Evolutionary conservation across 169 alveolate species (phyloP).

Genomic region (Neospora caninum): DNA sequence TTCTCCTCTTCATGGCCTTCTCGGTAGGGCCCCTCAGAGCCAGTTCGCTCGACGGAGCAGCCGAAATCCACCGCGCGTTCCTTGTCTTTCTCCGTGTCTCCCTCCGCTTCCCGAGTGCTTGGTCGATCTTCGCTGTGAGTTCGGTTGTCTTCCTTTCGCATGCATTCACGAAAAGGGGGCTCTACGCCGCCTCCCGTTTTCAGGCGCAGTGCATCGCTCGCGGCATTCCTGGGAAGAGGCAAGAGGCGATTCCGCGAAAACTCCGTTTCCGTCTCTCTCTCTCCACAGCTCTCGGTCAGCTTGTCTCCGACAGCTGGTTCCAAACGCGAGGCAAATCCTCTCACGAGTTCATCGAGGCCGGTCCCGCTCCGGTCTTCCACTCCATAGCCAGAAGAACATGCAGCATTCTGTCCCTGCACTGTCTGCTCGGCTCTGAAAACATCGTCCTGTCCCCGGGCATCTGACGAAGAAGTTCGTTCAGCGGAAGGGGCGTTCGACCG

Average conservation of each 20-base stretch:
- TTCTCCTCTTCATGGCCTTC: background rate
- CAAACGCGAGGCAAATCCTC: background rate
- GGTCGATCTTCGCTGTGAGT: background rate
- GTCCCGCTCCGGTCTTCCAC: background rate
- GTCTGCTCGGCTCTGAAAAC: background rate
- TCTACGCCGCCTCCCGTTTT: background rate
- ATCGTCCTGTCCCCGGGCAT: background rate
- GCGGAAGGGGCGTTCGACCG: background rate
- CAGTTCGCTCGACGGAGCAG: background rate
- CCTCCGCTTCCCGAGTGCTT: background rate
- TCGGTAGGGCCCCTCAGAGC: background rate
- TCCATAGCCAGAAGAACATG: background rate
- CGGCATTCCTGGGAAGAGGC: background rate
- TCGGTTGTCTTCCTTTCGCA: background rate
- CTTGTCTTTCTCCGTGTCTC: background rate
- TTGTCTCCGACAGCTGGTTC: background rate
- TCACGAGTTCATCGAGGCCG: background rate
- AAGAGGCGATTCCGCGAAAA: background rate
- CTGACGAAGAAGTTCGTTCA: background rate
- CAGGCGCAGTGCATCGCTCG: background rate
- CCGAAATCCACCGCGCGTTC: background rate
- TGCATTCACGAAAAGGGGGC: background rate
- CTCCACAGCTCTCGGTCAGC: background rate
- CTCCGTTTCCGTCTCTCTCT: background rate
- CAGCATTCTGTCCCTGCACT: background rate